Evolutionary conservation across 169 alveolate genomes (phyloP).

Genomic region (Eimeria acervulina): DNA sequence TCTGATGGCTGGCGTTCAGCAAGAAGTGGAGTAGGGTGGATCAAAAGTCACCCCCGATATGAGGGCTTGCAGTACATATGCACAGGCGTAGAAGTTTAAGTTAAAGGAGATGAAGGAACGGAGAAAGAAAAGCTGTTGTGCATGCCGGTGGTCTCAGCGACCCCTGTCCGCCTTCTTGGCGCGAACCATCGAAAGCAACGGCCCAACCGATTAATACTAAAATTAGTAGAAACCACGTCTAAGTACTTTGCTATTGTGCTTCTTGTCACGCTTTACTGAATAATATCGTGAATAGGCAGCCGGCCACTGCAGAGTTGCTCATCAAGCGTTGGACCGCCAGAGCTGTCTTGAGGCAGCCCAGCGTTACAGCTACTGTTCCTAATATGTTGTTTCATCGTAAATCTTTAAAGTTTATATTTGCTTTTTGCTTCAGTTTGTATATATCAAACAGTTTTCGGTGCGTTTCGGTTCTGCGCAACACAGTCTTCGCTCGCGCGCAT

Average conservation of each 20-base stretch:
- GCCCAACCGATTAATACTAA: background rate
- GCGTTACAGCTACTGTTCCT: background rate
- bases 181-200: background rate
- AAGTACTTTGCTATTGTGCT: background rate
- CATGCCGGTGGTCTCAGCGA: constrained; percentile 23
- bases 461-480: background rate
- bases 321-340: constrained; percentile 20
- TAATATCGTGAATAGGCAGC: background rate
- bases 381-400: background rate
- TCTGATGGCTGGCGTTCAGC: background rate
- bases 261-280: background rate
- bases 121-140: background rate
- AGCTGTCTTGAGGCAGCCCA: constrained; percentile 3
- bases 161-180: background rate
- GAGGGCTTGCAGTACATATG: background rate
- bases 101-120: background rate
- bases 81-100: background rate
- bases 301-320: background rate
- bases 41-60: background rate
- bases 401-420: background rate
- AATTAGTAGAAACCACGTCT: background rate
- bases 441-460: background rate
- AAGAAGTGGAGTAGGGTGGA: background rate
- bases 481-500: background rate
- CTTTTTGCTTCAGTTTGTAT: background rate